A percentile compares a stretch with the other conserved stretches of the same genome.
phyloP scores from a whole-genome alignment of 1,284 basidiomycete genomes.

The Volvariella volvacea region DNA sequence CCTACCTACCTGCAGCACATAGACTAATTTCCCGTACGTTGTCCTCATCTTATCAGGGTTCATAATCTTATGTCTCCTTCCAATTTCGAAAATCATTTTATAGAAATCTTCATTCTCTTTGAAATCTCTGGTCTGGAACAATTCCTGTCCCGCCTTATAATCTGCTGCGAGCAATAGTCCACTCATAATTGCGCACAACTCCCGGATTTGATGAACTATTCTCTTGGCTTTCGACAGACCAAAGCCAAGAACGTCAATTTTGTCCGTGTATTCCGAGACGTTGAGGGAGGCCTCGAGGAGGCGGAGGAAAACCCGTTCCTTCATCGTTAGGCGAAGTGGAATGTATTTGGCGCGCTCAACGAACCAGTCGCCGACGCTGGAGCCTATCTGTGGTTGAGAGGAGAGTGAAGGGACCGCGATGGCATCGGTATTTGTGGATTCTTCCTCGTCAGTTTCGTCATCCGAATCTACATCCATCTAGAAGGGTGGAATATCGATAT shows the following conservation, averaged over 20 bases:
- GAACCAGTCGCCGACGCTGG: slow-evolving; percentile 73
- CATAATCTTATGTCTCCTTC: slow-evolving; percentile 81
- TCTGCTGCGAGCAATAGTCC: slow-evolving; percentile 73
- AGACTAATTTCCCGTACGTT: slow-evolving; percentile 79
- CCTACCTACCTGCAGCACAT: slow-evolving; percentile 68
- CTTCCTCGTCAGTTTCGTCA: slow-evolving; percentile 42
- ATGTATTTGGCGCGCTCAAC: slow-evolving; percentile 72
- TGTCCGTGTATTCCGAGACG: slow-evolving; percentile 82
- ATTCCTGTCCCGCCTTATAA: slow-evolving; percentile 78
- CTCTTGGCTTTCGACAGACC: slow-evolving; percentile 72
- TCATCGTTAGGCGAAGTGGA: slow-evolving; percentile 63
- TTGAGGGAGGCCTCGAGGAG: slow-evolving; percentile 73
- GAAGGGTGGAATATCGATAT: slow-evolving; percentile 9
- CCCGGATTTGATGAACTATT: slow-evolving; percentile 75
- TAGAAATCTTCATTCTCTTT: slow-evolving; percentile 70
- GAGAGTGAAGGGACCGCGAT: slow-evolving; percentile 29
- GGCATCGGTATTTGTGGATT: slow-evolving; percentile 11
- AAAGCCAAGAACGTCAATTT: slow-evolving; percentile 72
- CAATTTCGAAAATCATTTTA: slow-evolving; percentile 69
- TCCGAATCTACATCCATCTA: slow-evolving; percentile 48
- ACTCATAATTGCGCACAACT: slow-evolving; percentile 77
- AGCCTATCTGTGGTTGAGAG: slow-evolving; percentile 49
- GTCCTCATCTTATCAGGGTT: slow-evolving; percentile 84
- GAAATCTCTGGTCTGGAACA: slow-evolving; percentile 74
- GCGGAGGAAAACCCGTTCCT: slow-evolving; percentile 73